Evolutionary conservation across 495 filamentous ascomycete genomes (phyloP).

Genomic region (Trichodelitschia bisporula): DNA sequence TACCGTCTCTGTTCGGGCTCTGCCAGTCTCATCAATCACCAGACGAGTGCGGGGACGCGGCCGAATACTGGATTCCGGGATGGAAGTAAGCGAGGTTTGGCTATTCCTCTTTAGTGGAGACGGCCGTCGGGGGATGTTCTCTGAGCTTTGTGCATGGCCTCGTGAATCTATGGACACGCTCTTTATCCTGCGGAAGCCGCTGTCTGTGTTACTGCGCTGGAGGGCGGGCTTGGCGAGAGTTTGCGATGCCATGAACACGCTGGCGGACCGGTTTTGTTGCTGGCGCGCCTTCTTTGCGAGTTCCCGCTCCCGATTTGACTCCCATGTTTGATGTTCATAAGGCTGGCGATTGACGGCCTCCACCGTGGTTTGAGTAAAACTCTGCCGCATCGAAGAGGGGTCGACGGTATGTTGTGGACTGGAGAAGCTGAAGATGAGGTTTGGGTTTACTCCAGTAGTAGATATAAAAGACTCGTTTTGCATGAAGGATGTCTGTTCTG

Average conservation of each 20-base stretch:
- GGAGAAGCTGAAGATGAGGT: constrained; percentile 13
- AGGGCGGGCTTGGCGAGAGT: constrained; percentile 6
- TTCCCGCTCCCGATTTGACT: constrained; percentile 9
- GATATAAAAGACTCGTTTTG: too few species aligned
- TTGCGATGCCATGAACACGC: constrained; percentile 5
- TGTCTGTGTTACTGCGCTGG: constrained; percentile 16
- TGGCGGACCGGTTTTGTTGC: constrained; percentile 12
- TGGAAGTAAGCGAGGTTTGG: constrained; percentile 6
- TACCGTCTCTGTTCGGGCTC: constrained; percentile 16
- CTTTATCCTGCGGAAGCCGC: constrained; percentile 8
- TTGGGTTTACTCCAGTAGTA: constrained; percentile 11
- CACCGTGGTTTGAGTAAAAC: too few species aligned
- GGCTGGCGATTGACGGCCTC: constrained; percentile 9
- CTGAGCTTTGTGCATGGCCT: constrained; percentile 4
- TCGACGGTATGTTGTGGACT: too few species aligned
- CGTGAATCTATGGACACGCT: constrained; percentile 6
- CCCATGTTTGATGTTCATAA: constrained; percentile 10
- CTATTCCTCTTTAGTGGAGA: constrained; percentile 10
- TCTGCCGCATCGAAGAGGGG: too few species aligned
- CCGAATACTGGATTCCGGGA: constrained; percentile 7
- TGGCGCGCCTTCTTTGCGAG: constrained; percentile 5
- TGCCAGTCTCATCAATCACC: constrained; percentile 16
- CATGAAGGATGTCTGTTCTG: too few species aligned
- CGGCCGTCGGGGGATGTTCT: constrained; percentile 6
- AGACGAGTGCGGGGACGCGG: constrained; percentile 10